These are phyloP conservation scores for Microbotryum intermedium DNA, from an alignment of 1,284 basidiomycete genomes.

Conservation along the genomic window DNA sequence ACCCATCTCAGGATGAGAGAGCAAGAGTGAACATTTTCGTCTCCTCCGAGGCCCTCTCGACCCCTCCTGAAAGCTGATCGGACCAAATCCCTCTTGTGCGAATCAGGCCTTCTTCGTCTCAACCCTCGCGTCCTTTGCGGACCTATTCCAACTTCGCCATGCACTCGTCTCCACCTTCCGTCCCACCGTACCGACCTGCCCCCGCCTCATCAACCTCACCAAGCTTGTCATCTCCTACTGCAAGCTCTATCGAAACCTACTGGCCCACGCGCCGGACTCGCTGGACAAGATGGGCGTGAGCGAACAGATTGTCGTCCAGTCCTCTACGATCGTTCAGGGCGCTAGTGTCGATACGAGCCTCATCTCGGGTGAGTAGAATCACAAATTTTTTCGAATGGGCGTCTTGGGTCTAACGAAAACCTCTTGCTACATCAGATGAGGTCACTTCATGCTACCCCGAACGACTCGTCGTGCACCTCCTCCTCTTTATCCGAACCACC, in stretches of 20 bases:
- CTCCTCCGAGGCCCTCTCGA: not conserved
- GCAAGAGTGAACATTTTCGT: constrained; percentile 5
- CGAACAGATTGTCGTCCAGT: constrained; percentile 8
- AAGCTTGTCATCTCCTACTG: constrained; percentile 25
- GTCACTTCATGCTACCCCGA: constrained; percentile 20
- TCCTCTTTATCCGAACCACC: constrained; percentile 28
- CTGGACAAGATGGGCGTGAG: constrained; percentile 25
- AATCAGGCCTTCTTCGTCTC: constrained; percentile 21
- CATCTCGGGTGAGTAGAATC: constrained; percentile 6
- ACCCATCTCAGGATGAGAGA: constrained; percentile 4
- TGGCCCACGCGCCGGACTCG: constrained; percentile 8
- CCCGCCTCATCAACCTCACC: constrained; percentile 18
- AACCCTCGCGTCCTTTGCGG: constrained; percentile 14
- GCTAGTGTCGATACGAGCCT: constrained; percentile 4
- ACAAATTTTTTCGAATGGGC: not conserved
- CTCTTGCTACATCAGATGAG: constrained; percentile 12
- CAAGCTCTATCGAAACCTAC: constrained; percentile 26
- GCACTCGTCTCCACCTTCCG: constrained; percentile 7
- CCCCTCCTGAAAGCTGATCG: not conserved
- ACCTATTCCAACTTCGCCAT: constrained; percentile 17
- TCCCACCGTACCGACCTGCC: not conserved
- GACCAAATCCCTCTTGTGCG: not conserved
- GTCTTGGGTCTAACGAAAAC: too few species aligned
- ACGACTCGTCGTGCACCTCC: constrained; percentile 25
- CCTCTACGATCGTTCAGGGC: constrained; percentile 15